phyloP scores from a whole-genome alignment of 495 filamentous ascomycete species.

The Bombardia bombarda region DNA sequence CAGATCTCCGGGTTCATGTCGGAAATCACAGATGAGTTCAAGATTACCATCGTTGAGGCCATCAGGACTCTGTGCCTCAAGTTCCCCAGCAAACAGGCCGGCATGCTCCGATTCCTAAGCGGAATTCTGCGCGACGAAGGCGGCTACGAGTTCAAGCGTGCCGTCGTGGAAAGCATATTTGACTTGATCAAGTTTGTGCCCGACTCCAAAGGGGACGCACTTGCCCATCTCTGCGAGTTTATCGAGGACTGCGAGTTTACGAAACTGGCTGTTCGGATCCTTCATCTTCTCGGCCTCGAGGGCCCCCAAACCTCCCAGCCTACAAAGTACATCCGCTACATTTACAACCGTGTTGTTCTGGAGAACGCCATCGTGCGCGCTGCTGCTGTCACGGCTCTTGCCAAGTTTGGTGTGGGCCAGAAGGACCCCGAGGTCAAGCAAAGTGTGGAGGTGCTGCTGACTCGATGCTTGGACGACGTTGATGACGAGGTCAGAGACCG shows the following conservation, averaged over 20 bases:
- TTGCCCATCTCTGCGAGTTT: constrained; percentile 96
- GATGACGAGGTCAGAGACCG: constrained; percentile 98
- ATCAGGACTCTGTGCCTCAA: constrained; percentile 95
- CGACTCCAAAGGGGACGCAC: constrained; percentile 93
- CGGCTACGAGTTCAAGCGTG: constrained; percentile 96
- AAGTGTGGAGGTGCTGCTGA: constrained; percentile 86
- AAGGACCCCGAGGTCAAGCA: constrained; percentile 95
- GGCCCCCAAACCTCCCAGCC: constrained; percentile 93
- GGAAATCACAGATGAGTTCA: constrained; percentile 98
- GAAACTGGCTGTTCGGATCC: constrained; percentile 89
- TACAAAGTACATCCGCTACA: constrained; percentile 98
- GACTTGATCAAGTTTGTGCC: constrained; percentile 99
- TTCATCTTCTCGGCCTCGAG: constrained; percentile 89
- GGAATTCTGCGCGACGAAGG: constrained; percentile 93
- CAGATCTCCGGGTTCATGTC: constrained; percentile 97
- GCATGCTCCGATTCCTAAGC: constrained; percentile 94
- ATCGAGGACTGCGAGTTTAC: constrained; percentile 99
- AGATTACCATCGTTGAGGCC: constrained; percentile 97
- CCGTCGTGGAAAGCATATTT: constrained; percentile 98
- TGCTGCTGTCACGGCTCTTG: constrained; percentile 88
- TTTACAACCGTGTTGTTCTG: constrained; percentile 96
- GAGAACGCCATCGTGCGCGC: constrained; percentile 96
- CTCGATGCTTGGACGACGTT: constrained; percentile 88
- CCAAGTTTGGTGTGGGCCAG: constrained; percentile 95
- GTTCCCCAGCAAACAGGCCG: constrained; percentile 95